Percentiles rank a stretch among this genome's conserved stretches.
phyloP scores from a whole-genome alignment of 2,329 filamentous ascomycete species.

The Exophiala calicioides region DNA sequence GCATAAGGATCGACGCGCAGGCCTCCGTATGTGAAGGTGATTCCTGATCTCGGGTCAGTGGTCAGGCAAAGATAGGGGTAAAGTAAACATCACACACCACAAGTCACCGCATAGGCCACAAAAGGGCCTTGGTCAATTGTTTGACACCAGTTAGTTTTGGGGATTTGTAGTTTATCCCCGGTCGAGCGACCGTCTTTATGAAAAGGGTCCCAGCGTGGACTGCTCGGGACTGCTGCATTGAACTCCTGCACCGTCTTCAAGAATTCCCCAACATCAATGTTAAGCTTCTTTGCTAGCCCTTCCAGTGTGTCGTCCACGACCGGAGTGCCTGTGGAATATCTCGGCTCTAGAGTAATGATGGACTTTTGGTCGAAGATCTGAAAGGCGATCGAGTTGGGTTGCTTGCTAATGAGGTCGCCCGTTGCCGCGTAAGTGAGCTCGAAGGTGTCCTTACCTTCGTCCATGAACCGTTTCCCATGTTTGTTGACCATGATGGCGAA shows the following conservation, averaged over 20 bases:
- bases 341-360: constrained; percentile 54
- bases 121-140: constrained; percentile 59
- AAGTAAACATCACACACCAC: constrained; percentile 41
- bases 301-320: background rate
- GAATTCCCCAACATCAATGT: background rate
- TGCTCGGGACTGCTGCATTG: constrained; percentile 56
- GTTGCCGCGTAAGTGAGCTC: constrained; percentile 4
- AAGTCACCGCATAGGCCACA: constrained; percentile 63
- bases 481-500: constrained; percentile 10
- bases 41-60: constrained; percentile 23
- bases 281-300: background rate
- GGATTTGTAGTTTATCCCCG: constrained; percentile 53
- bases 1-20: constrained; percentile 58
- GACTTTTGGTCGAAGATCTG: constrained; percentile 37
- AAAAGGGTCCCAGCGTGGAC: constrained; percentile 57
- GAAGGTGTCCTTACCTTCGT: constrained; percentile 3
- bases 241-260: constrained; percentile 56
- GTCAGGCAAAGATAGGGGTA: background rate
- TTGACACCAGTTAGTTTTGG: constrained; percentile 67
- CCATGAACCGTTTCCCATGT: background rate
- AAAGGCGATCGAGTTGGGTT: background rate
- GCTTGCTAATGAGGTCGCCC: background rate
- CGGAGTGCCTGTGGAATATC: constrained; percentile 58
- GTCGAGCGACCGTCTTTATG: constrained; percentile 63
- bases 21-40: constrained; percentile 69